Conservation (phyloP, 2,329 filamentous ascomycete species). For the Mycocentrospora acerina region DNA sequence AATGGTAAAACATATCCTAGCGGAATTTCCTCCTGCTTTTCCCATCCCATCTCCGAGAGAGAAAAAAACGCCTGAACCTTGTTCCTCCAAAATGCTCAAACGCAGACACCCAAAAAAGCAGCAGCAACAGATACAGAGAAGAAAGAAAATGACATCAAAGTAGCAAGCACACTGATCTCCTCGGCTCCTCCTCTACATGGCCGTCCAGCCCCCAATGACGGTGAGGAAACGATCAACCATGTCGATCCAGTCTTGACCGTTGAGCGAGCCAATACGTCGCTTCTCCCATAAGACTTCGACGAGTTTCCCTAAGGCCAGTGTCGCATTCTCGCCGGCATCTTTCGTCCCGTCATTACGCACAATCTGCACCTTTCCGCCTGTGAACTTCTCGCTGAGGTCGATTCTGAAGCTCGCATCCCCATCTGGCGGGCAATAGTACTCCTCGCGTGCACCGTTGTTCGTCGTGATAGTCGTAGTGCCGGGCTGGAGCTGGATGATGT, state of each 20-base stretch:
- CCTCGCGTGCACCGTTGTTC: slow-evolving; percentile 11
- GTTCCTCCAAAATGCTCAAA: no score
- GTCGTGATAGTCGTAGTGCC: no score
- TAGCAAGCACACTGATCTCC: no score
- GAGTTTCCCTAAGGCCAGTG: slow-evolving; percentile 21
- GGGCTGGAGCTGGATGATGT: no score
- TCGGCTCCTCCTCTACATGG: no score
- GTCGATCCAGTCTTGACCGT: slow-evolving; percentile 38
- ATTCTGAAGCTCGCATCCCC: slow-evolving; percentile 42
- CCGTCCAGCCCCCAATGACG: slow-evolving; percentile 22
- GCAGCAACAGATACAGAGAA: no score
- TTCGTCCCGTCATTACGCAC: slow-evolving; percentile 36
- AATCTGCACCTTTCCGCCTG: slow-evolving; percentile 33
- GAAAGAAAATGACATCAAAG: no score
- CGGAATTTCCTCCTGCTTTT: no score
- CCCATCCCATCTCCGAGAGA: no score
- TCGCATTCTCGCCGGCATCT: slow-evolving; percentile 32
- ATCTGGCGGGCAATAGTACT: slow-evolving; percentile 35
- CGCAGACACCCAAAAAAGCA: no score
- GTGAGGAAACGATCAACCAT: slow-evolving; percentile 38
- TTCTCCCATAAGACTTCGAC: slow-evolving; percentile 37
- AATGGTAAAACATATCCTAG: no score
- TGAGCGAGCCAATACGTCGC: slow-evolving; percentile 29
- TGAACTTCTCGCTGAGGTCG: slow-evolving; percentile 40
- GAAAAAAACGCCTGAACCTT: no score